These are phyloP conservation scores for Gloeopeniophorella convolvens DNA, from an alignment of 768 basidiomycete genomes.

Conservation along the genomic window DNA sequence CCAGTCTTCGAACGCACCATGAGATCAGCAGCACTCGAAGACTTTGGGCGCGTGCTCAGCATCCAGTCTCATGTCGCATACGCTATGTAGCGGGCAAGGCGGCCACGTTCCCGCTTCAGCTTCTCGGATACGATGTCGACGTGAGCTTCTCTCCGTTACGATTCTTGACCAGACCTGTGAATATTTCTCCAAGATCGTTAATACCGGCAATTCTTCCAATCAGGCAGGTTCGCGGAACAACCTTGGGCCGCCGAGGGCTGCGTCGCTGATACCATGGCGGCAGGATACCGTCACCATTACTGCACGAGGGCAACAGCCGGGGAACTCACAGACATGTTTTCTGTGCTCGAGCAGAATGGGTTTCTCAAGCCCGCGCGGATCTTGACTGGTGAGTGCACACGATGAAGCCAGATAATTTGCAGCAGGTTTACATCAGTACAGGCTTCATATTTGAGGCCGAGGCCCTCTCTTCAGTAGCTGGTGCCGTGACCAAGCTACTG, in stretches of 20 bases:
- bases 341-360: slow-evolving; percentile 67
- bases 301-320: slow-evolving; percentile 73
- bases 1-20: too few relatives aligned
- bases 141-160: slow-evolving; percentile 37
- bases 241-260: background rate
- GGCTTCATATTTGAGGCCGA: slow-evolving; percentile 89
- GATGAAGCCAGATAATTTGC: background rate
- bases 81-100: slow-evolving; percentile 87
- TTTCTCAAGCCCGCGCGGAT: slow-evolving; percentile 65
- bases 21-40: too few relatives aligned
- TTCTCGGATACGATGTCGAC: slow-evolving; percentile 93
- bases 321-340: slow-evolving; percentile 73
- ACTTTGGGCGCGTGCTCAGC: slow-evolving; percentile 62
- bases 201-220: slow-evolving; percentile 93
- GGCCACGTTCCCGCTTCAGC: slow-evolving; percentile 72
- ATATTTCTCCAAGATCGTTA: slow-evolving; percentile 54
- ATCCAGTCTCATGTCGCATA: slow-evolving; percentile 92
- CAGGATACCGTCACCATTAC: slow-evolving; percentile 78
- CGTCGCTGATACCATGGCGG: background rate
- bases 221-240: slow-evolving; percentile 60
- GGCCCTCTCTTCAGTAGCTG: slow-evolving; percentile 58
- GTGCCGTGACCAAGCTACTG: slow-evolving; percentile 56
- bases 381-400: slow-evolving; percentile 56
- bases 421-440: slow-evolving; percentile 22
- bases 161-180: background rate